Base-by-base conservation (phyloP, 441 rosid genomes). In the Gossypium davidsonii region DNA sequence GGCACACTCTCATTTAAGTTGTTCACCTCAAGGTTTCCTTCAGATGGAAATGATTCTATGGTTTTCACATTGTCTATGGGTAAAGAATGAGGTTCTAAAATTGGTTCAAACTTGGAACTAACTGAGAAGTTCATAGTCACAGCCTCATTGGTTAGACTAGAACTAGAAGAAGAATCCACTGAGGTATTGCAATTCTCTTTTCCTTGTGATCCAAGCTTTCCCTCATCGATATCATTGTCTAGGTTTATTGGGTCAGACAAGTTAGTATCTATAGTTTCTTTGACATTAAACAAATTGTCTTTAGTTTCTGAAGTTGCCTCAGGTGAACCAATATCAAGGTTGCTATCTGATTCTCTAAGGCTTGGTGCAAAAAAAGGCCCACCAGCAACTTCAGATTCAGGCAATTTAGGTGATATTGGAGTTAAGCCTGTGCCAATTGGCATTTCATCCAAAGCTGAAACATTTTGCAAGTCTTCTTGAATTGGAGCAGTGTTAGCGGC, bases 1-100 rank as follows among this genome's bases (percentile, higher is more conserved):
- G 85, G 74, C 52, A 48, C 78, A 61, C 18, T 78, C 74, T 84
- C 87, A 72, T 72, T 78, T 6, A 60, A 55, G 69, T 80, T 48
- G 73, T 73, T 79, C 65, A 70, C 70, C 57, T 83, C 88, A 58
- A 77, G 75, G 72, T 76, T 82, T 73, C 87, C 86, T 71, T 70
- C 73, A 51, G 76, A 69, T 71, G 78, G 72, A 73, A 73, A 57
- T 1, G 80, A 76, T 71, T 74, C 51, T 49, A 67, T 28, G 17
- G 78, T 58, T 72, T 28, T 84, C 3, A 44, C 57, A 25, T 72
- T 81, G 76, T 76, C 79, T 78, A 60, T 69, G 39, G 85, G 79
- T 21, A 73, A 59, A 75, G 57, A 60, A 48, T 71, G 79, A 75
- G 82, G 77, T 76, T 83, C 84, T 63, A 60, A 72, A 76, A 60